Evolutionary conservation across 2,329 filamentous ascomycete genomes (phyloP).

Genomic region (Emydomyces testavorans): DNA sequence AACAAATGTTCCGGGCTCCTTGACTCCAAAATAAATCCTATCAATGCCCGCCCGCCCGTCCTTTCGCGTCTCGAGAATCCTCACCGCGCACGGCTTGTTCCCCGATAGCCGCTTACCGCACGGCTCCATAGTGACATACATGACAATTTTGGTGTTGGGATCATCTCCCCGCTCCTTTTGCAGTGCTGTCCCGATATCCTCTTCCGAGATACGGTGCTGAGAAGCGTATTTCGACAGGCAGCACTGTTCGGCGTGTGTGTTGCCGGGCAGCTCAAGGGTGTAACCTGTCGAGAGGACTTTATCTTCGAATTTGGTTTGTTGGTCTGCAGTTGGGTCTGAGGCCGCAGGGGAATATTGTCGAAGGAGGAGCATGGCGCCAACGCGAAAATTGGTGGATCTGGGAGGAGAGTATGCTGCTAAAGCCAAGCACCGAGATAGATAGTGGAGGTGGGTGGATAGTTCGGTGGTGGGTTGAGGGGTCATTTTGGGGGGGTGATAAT

Average conservation of each 20-base stretch:
- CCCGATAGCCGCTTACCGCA: slow-evolving; percentile 38
- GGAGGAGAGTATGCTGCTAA: slow-evolving; percentile 69
- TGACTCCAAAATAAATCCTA: slow-evolving; percentile 75
- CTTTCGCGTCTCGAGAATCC: slow-evolving; percentile 50
- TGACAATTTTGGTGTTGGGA: slow-evolving; percentile 40
- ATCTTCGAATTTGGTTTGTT: slow-evolving; percentile 22
- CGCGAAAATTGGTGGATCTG: slow-evolving; percentile 82
- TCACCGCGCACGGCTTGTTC: slow-evolving; percentile 53
- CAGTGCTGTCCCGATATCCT: slow-evolving; percentile 32
- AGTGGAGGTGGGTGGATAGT: slow-evolving; percentile 30
- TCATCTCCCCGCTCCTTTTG: slow-evolving; percentile 15
- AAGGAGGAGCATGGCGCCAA: slow-evolving; percentile 73
- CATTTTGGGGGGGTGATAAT: slow-evolving; percentile 4
- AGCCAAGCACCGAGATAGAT: slow-evolving; percentile 62
- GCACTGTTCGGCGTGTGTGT: slow-evolving; percentile 93
- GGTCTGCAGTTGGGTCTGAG: slow-evolving; percentile 15
- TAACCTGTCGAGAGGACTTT: slow-evolving; percentile 68
- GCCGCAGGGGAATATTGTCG: slow-evolving; percentile 20
- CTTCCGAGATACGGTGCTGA: slow-evolving; percentile 27
- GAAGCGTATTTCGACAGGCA: slow-evolving; percentile 59
- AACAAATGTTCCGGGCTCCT: slow-evolving; percentile 85
- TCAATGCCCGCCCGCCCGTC: slow-evolving; percentile 42
- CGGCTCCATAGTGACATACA: slow-evolving; percentile 82
- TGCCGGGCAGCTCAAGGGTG: slow-evolving; percentile 79
- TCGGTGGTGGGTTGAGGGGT: slow-evolving; percentile 11